Conservation (phyloP, 148 eudicot species). For the Hydrangea macrophylla region DNA sequence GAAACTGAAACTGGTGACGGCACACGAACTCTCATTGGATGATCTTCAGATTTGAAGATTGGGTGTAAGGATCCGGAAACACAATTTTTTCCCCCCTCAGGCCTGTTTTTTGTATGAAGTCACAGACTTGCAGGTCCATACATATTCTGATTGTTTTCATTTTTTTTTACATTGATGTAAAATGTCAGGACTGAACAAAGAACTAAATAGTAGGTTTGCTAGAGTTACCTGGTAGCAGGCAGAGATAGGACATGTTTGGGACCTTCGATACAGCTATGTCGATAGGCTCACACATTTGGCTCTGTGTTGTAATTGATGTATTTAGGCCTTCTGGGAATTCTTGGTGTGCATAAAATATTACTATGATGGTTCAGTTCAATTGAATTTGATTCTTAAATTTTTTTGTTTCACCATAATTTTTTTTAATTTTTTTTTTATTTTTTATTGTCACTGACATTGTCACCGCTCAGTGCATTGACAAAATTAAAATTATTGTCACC, state of each 20-base stretch:
- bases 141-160: neutral
- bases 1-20: constrained; percentile 79
- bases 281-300: neutral
- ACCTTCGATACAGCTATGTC: neutral
- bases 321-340: too few relatives aligned
- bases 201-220: constrained; percentile 9
- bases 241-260: too few relatives aligned
- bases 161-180: constrained; percentile 7
- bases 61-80: constrained; percentile 3
- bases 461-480: too few relatives aligned
- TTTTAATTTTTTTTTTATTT: too few relatives aligned
- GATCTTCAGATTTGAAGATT: constrained; percentile 31
- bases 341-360: too few relatives aligned
- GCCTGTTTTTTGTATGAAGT: constrained; percentile 5
- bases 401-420: too few relatives aligned
- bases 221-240: neutral
- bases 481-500: too few relatives aligned
- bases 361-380: too few relatives aligned
- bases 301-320: constrained; percentile 5
- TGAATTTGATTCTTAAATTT: too few relatives aligned
- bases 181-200: too few relatives aligned
- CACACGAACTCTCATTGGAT: too few relatives aligned
- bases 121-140: constrained; percentile 8
- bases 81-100: neutral
- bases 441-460: too few relatives aligned